Percentiles rank a stretch among this genome's conserved stretches.
These are phyloP conservation scores for Eruca vesicaria DNA, from an alignment of 441 rosid species.

Conservation along the genomic window DNA sequence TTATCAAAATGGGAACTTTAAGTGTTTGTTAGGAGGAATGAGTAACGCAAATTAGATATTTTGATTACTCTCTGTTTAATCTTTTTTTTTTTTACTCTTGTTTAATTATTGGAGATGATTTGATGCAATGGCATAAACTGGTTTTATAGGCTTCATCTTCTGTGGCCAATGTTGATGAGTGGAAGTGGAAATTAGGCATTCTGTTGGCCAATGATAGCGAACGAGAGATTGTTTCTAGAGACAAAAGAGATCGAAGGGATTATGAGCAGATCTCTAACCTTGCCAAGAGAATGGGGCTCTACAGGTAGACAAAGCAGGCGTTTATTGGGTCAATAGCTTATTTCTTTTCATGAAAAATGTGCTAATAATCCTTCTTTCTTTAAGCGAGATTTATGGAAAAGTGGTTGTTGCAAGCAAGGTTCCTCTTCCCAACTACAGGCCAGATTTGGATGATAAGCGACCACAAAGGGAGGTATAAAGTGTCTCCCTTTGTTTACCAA, in stretches of 20 bases:
- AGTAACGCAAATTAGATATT: background rate
- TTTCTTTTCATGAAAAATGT: background rate
- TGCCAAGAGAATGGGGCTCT: conserved; percentile 87
- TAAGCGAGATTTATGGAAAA: conserved; percentile 86
- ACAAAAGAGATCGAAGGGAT: conserved; percentile 93
- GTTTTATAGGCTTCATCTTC: conserved; percentile 79
- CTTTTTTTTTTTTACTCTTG: background rate
- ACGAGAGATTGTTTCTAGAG: conserved; percentile 83
- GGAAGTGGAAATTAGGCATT: conserved; percentile 96
- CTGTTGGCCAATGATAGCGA: conserved; percentile 68
- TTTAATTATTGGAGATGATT: background rate
- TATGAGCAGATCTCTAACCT: conserved; percentile 89
- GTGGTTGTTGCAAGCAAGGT: conserved; percentile 97
- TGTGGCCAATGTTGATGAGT: conserved; percentile 87
- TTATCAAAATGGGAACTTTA: background rate
- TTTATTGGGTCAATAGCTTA: background rate
- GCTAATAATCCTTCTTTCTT: background rate
- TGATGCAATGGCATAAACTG: conserved; percentile 1
- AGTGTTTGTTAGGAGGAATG: conserved; percentile 8
- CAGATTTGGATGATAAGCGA: conserved; percentile 97
- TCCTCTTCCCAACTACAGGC: conserved; percentile 96
- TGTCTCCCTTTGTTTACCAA: conserved; percentile 13
- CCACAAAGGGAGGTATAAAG: conserved; percentile 92
- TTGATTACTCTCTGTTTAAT: background rate
- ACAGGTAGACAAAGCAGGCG: conserved; percentile 46